Evolutionary conservation across 2,329 filamentous ascomycete genomes (phyloP).

Genomic region (Colletotrichum scovillei): DNA sequence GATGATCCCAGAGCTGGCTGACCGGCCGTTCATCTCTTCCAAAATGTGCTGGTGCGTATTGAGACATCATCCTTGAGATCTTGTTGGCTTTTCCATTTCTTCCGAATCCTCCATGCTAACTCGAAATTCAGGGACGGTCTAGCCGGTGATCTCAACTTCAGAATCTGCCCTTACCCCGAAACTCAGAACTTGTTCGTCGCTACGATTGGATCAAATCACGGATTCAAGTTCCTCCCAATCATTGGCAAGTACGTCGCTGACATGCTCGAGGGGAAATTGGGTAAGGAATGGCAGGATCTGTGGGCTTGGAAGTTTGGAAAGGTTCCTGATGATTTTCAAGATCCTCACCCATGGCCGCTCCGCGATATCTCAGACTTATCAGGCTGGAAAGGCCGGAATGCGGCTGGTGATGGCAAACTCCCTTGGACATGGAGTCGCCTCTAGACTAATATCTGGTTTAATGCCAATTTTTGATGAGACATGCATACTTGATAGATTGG

Average conservation of each 20-base stretch:
- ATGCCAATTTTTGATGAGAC: not conserved
- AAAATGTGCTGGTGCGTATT: conserved; percentile 65
- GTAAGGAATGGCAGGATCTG: conserved; percentile 50
- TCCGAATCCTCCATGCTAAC: not conserved
- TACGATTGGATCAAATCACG: conserved; percentile 64
- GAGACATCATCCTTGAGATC: not conserved
- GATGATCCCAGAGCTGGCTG: conserved; percentile 60
- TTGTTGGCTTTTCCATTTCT: not conserved
- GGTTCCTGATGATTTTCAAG: conserved; percentile 34
- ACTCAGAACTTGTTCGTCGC: conserved; percentile 57
- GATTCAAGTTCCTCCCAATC: conserved; percentile 64
- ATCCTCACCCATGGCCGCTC: conserved; percentile 38
- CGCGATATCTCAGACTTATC: conserved; percentile 38
- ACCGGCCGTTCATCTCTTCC: conserved; percentile 59
- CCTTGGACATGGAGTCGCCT: conserved; percentile 39
- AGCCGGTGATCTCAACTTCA: conserved; percentile 43
- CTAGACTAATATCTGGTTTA: not conserved
- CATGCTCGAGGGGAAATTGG: conserved; percentile 54
- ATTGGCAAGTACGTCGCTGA: conserved; percentile 63
- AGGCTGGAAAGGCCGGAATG: conserved; percentile 38
- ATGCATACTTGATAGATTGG: not conserved
- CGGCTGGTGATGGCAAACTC: conserved; percentile 33
- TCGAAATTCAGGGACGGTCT: conserved; percentile 42
- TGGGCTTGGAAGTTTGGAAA: conserved; percentile 48
- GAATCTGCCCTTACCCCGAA: conserved; percentile 37